Percentiles rank a stretch among this genome's conserved stretches.
Conservation (phyloP, 345 rosid species). For the Gossypium stocksii region DNA sequence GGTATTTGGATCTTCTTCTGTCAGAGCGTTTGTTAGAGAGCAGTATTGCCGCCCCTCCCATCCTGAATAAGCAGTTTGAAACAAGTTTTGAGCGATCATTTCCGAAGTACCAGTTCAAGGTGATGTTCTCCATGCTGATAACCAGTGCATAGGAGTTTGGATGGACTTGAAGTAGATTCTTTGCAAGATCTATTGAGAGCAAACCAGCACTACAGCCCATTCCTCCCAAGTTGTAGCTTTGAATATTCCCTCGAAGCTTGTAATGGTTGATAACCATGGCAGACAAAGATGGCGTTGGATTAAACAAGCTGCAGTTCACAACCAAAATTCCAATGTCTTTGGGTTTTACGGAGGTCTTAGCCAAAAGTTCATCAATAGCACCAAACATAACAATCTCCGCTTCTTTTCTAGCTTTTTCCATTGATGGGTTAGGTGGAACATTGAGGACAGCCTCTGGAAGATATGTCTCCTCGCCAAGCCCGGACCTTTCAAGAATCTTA, state of each 20-base stretch:
- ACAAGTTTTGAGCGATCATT: slow-evolving; percentile 50
- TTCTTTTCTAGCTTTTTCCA: slow-evolving; percentile 46
- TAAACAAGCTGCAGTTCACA: slow-evolving; percentile 50
- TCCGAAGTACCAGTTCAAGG: slow-evolving; percentile 53
- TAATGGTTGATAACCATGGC: slow-evolving; percentile 50
- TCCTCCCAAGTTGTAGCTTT: slow-evolving; percentile 49
- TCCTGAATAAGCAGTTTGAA: slow-evolving; percentile 53
- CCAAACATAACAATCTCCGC: slow-evolving; percentile 51
- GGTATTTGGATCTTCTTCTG: slow-evolving; percentile 35
- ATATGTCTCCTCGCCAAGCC: slow-evolving; percentile 48
- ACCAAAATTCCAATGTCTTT: slow-evolving; percentile 46
- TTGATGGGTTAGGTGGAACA: slow-evolving; percentile 43
- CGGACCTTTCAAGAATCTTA: slow-evolving; percentile 48
- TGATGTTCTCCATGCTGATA: slow-evolving; percentile 52
- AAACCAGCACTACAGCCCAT: slow-evolving; percentile 73
- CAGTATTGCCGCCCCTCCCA: slow-evolving; percentile 59
- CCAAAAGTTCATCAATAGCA: slow-evolving; percentile 44
- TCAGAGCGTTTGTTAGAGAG: slow-evolving; percentile 43
- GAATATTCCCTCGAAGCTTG: slow-evolving; percentile 43
- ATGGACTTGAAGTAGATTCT: slow-evolving; percentile 41
- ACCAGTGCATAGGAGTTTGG: slow-evolving; percentile 52
- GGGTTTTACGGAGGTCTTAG: slow-evolving; percentile 37
- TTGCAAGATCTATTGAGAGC: slow-evolving; percentile 51
- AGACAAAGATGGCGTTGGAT: slow-evolving; percentile 51
- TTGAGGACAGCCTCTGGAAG: slow-evolving; percentile 38